A percentile compares a stretch with the other conserved stretches of the same genome.
Conservation (phyloP, 352 stramenopile genomes). For the Phytophthora vignae region DNA sequence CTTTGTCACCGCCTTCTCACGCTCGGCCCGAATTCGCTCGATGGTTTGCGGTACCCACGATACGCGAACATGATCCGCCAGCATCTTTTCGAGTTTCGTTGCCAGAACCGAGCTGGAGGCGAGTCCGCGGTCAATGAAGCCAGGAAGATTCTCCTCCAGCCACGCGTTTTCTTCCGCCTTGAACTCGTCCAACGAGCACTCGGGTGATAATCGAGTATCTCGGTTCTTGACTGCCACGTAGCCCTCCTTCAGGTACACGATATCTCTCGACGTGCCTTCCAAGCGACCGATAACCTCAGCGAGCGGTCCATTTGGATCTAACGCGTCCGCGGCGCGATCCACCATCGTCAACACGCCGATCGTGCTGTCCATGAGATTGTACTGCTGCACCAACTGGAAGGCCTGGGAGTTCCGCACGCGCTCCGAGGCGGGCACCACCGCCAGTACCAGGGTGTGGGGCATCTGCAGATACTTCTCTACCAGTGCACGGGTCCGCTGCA, state of each 20-base stretch:
- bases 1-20: neutral
- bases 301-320: constrained; percentile 33
- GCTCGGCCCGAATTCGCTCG: constrained; percentile 14
- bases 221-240: constrained; percentile 54
- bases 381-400: constrained; percentile 54
- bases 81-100: constrained; percentile 45
- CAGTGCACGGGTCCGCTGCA: constrained; percentile 43
- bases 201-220: constrained; percentile 30
- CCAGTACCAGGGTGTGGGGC: constrained; percentile 51
- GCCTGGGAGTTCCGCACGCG: constrained; percentile 49
- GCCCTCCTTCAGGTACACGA: constrained; percentile 46
- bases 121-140: constrained; percentile 30
- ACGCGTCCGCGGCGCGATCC: constrained; percentile 37
- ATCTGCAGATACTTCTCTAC: constrained; percentile 48
- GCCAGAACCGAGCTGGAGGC: constrained; percentile 41
- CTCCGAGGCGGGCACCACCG: constrained; percentile 45
- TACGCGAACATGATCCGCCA: constrained; percentile 38
- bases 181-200: constrained; percentile 30
- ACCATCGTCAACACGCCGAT: constrained; percentile 58
- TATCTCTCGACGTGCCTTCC: constrained; percentile 36
- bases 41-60: constrained; percentile 39
- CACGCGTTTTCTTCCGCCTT: constrained; percentile 39
- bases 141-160: constrained; percentile 37
- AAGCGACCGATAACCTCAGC: constrained; percentile 36
- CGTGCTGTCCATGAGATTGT: constrained; percentile 42